These are phyloP conservation scores for Leucocoprinus leucothites DNA, from an alignment of 768 basidiomycete species.

Conservation along the genomic window DNA sequence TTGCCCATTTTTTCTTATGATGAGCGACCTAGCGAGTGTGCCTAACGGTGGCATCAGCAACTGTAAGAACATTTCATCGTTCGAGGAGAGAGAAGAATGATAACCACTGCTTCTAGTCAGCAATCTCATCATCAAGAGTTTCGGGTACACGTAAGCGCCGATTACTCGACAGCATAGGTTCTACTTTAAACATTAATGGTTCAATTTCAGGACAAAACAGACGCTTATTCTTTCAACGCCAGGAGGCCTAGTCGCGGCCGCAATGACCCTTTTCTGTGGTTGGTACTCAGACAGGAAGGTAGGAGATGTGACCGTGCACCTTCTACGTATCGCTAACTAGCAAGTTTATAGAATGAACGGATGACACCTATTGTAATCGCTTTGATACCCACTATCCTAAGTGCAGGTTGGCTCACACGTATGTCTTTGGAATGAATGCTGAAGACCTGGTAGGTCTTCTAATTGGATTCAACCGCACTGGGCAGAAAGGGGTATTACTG, in stretches of 20 bases:
- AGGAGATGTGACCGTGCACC: not conserved
- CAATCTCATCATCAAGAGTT: slow-evolving; percentile 59
- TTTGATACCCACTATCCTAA: slow-evolving; percentile 56
- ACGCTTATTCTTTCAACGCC: slow-evolving; percentile 60
- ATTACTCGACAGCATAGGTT: not conserved
- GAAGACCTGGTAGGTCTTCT: slow-evolving; percentile 35
- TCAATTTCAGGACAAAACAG: slow-evolving; percentile 44
- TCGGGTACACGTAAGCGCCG: slow-evolving; percentile 55
- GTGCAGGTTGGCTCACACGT: slow-evolving; percentile 33
- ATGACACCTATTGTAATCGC: slow-evolving; percentile 61
- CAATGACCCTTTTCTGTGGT: slow-evolving; percentile 49
- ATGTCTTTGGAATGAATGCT: not conserved
- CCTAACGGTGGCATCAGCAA: slow-evolving; percentile 65
- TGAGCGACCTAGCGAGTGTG: slow-evolving; percentile 46
- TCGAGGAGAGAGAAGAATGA: not conserved
- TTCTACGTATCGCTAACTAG: not conserved
- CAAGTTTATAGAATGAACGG: slow-evolving; percentile 41
- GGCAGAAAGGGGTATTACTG: slow-evolving; percentile 48
- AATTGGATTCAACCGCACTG: slow-evolving; percentile 49
- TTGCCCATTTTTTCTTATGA: slow-evolving; percentile 6
- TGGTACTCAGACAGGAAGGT: slow-evolving; percentile 69
- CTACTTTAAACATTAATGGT: not conserved
- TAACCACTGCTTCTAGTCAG: slow-evolving; percentile 36
- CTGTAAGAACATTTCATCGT: slow-evolving; percentile 34
- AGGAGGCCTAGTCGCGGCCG: slow-evolving; percentile 45